Evolutionary conservation across 805 yeast species (phyloP), one percentile per base, ranked within the genome.

Genomic region (Cyberlindnera japonica): DNA sequence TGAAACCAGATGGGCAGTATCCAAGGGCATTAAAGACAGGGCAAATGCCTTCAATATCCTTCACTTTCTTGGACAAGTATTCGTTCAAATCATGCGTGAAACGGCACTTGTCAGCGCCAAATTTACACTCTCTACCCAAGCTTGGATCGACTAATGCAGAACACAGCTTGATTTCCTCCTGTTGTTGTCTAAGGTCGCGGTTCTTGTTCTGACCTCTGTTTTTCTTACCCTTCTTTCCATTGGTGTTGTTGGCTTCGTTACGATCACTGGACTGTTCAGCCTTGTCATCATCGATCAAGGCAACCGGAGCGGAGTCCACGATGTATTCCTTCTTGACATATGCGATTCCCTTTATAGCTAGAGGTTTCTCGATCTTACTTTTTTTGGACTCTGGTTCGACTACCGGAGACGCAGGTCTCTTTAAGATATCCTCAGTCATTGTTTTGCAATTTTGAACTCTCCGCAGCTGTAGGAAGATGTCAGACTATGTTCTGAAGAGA

Each of bases 1-100:
- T 91, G 53, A 86, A 64, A 0, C 99, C 99, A 46, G 83, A 75
- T 4, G 96, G 95, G 69, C 99, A 93, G 55, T 77, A 81, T 0
- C 99, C 99, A 25, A 87, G 68, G 1, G 84, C 82, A 24, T 67
- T 68, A 57, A 67, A 89, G 4, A 87, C 96, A 0, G 99, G 98
- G 63, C 99, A 93, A 2, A 55, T 55, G 0, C 95, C 95, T 9
- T 71, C 75, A 17, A 87, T 65, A 58, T 93, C 98, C 0, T 64
- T 70, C 1, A 79, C 83, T 60, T 93, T 91, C 18, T 74, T 59
- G 0, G 57, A 64, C 22, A 93, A 59, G 54, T 88, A 93, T 34
- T 62, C 68, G 3, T 69, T 72, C 18, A 89, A 58, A 63, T 89
- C 83, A 64, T 93, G 99, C 34, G 79, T 75, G 57, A 71, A 83